Conservation (phyloP, 1,284 basidiomycete genomes). For the Athelia psychrophila region DNA sequence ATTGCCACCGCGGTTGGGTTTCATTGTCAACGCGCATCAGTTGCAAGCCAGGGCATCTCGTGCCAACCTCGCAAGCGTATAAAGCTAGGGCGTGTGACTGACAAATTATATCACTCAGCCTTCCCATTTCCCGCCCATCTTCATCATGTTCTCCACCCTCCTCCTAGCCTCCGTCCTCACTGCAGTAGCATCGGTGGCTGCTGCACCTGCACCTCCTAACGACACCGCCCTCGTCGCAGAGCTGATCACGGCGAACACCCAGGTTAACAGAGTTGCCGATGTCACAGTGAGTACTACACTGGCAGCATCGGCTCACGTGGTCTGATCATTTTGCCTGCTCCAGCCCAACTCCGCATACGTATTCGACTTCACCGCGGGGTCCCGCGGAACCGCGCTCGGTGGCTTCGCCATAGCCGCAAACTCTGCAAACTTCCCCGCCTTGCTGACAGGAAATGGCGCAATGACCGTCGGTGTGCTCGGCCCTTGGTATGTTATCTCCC, state of each 20-base stretch:
- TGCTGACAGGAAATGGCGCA: background rate
- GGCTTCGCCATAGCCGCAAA: background rate
- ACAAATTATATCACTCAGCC: too few species aligned
- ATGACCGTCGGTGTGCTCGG: constrained; percentile 1
- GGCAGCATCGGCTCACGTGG: background rate
- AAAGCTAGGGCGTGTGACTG: too few species aligned
- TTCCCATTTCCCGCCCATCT: too few species aligned
- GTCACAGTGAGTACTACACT: background rate
- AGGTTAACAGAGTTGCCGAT: background rate
- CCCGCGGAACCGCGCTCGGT: background rate
- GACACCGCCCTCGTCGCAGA: background rate
- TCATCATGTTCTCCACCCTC: background rate
- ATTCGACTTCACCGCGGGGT: background rate
- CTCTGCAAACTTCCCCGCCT: background rate
- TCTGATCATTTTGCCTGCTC: background rate
- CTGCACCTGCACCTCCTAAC: background rate
- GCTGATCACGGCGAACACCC: background rate
- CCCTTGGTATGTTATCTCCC: background rate
- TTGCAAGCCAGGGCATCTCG: too few species aligned
- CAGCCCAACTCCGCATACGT: background rate
- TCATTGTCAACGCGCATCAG: too few species aligned
- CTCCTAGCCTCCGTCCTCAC: background rate
- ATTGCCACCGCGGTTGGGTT: too few species aligned
- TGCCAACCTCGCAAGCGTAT: too few species aligned
- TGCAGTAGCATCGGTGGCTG: background rate